phyloP scores from a whole-genome alignment of 331 rosid genomes.

The Acacia concinna region DNA sequence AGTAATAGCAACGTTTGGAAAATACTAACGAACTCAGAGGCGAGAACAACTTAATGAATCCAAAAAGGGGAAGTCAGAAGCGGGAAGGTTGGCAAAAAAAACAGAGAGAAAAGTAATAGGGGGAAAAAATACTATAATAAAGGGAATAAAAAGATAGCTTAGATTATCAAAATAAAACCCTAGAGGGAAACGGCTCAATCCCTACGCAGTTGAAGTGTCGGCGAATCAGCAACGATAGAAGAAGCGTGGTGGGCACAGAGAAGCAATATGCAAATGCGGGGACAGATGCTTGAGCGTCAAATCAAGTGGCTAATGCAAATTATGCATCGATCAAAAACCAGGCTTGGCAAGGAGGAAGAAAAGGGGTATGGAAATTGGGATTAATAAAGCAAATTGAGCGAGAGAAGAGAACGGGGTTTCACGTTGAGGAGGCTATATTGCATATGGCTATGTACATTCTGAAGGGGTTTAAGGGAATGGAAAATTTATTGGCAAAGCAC shows the following conservation, averaged over 20 bases:
- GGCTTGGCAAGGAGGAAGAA: constrained; percentile 32
- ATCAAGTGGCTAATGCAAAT: constrained; percentile 24
- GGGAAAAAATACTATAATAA: background rate
- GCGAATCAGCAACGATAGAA: constrained; percentile 43
- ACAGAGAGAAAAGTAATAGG: background rate
- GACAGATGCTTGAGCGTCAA: constrained; percentile 30
- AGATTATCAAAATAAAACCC: constrained; percentile 46
- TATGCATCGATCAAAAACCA: constrained; percentile 41
- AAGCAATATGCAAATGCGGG: constrained; percentile 43
- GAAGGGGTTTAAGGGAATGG: constrained; percentile 31
- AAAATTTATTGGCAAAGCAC: background rate
- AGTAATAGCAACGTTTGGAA: background rate
- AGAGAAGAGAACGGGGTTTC: constrained; percentile 32
- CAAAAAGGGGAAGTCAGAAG: constrained; percentile 20
- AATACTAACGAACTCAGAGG: constrained; percentile 34
- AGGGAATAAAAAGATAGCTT: background rate
- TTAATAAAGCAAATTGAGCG: constrained; percentile 25
- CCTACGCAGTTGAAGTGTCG: constrained; percentile 37
- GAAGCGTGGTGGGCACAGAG: constrained; percentile 24
- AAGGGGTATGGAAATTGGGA: background rate
- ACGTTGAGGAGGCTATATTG: constrained; percentile 25
- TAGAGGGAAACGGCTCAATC: constrained; percentile 34
- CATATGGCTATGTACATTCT: constrained; percentile 22
- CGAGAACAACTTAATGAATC: constrained; percentile 36
- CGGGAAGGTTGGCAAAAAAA: background rate